Evolutionary conservation across 2,329 filamentous ascomycete genomes (phyloP).

Genomic region (Madurella mycetomatis): DNA sequence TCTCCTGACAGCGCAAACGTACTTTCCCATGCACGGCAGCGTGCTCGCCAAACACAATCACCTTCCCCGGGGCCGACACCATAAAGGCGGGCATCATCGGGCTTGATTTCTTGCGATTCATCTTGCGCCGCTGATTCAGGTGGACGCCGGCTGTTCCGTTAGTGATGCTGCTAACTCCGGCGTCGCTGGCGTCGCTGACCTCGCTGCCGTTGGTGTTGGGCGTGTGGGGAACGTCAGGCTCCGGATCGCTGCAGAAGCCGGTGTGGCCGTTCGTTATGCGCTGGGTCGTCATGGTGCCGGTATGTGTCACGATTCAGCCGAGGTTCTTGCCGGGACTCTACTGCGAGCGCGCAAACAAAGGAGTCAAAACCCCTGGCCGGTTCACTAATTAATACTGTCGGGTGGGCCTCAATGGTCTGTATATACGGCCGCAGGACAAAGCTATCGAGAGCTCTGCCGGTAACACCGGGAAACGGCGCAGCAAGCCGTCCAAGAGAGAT

Average conservation of each 20-base stretch:
- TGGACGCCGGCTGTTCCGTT: slow-evolving; percentile 27
- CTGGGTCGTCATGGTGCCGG: slow-evolving; percentile 17
- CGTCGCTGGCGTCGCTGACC: slow-evolving; percentile 25
- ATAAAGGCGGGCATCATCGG: slow-evolving; percentile 86
- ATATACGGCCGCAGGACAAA: slow-evolving; percentile 10
- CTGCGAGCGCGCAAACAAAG: slow-evolving; percentile 2
- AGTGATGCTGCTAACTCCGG: slow-evolving; percentile 27
- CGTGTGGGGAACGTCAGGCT: slow-evolving; percentile 5
- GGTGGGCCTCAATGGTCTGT: too few relatives aligned
- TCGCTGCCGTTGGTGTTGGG: slow-evolving; percentile 16
- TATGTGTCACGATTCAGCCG: neutral
- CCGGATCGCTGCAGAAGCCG: slow-evolving; percentile 8
- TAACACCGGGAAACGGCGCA: too few relatives aligned
- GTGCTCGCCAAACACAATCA: slow-evolving; percentile 97
- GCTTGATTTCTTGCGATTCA: slow-evolving; percentile 54
- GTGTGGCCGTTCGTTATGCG: slow-evolving; percentile 8
- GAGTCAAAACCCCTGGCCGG: neutral
- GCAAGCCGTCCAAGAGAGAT: neutral
- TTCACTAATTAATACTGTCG: neutral
- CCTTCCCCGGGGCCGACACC: slow-evolving; percentile 96
- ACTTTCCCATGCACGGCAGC: slow-evolving; percentile 97
- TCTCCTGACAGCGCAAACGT: slow-evolving; percentile 24
- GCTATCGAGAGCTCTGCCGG: neutral
- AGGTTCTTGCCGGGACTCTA: neutral
- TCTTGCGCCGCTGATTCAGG: slow-evolving; percentile 34